Evolutionary conservation across 805 yeast genomes (phyloP).

Genomic region (Candida ficus): DNA sequence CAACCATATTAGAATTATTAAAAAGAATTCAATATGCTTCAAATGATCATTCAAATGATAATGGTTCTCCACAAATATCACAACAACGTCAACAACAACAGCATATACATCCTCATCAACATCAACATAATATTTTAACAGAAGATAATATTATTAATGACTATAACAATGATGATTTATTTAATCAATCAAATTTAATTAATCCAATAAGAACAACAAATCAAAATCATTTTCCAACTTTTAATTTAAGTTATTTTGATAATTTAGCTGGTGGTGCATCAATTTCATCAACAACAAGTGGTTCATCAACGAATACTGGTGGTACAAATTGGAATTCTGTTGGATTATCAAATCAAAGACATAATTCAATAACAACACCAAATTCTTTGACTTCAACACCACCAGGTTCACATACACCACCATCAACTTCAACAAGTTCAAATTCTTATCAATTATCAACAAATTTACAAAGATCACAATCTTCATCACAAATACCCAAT

Average conservation of each 20-base stretch:
- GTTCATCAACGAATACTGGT: neutral
- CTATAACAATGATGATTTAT: constrained; percentile 3
- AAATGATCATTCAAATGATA: neutral
- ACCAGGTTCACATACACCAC: constrained; percentile 3
- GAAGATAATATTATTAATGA: constrained; percentile 9
- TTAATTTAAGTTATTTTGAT: constrained; percentile 24
- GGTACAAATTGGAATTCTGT: constrained; percentile 1
- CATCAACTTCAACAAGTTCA: constrained; percentile 1
- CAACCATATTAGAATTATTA: constrained; percentile 56
- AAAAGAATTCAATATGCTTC: constrained; percentile 51
- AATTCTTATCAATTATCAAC: too few relatives aligned
- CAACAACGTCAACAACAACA: constrained; percentile 1
- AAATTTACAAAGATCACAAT: constrained; percentile 2
- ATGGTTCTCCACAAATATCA: neutral
- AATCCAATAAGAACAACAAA: constrained; percentile 10
- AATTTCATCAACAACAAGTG: constrained; percentile 1
- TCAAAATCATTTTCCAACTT: constrained; percentile 22
- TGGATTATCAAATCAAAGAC: neutral
- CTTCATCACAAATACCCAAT: constrained; percentile 6
- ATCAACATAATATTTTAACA: constrained; percentile 1
- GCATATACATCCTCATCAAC: neutral
- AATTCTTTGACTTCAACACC: constrained; percentile 1
- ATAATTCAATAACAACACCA: constrained; percentile 4
- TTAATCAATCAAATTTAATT: neutral
- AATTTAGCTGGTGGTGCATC: constrained; percentile 14